These are phyloP conservation scores for Saccharomyces hybrid DNA, from an alignment of 1,139 yeast species.

Conservation along the genomic window DNA sequence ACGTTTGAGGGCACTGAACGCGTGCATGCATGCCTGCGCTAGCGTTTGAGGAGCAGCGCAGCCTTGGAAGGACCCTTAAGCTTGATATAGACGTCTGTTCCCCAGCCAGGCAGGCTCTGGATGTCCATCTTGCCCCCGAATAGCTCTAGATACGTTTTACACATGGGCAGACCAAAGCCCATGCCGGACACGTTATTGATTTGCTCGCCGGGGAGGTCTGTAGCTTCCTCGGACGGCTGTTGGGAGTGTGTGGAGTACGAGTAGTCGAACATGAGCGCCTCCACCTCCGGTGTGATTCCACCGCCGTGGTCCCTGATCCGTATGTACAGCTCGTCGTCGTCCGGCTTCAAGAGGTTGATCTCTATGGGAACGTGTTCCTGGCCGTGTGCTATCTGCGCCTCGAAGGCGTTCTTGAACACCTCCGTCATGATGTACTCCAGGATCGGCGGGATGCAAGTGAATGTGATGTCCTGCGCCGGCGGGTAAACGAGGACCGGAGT, in stretches of 20 bases:
- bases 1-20: neutral
- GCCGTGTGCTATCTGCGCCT: conserved; percentile 73
- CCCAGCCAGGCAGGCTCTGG: conserved; percentile 80
- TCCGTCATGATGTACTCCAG: conserved; percentile 82
- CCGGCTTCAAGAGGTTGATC: conserved; percentile 51
- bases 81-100: conserved; percentile 64
- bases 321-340: conserved; percentile 42
- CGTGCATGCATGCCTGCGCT: neutral
- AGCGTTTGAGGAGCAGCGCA: conserved; percentile 8
- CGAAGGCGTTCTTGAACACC: conserved; percentile 73
- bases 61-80: conserved; percentile 31
- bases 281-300: conserved; percentile 65
- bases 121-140: conserved; percentile 71
- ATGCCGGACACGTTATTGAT: conserved; percentile 82
- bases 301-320: conserved; percentile 82
- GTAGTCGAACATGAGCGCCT: conserved; percentile 69
- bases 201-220: conserved; percentile 59
- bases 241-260: conserved; percentile 62
- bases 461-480: conserved; percentile 39
- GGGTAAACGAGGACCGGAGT: conserved; percentile 38
- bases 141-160: conserved; percentile 62
- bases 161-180: conserved; percentile 91
- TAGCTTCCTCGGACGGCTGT: conserved; percentile 17
- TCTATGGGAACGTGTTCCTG: conserved; percentile 50
- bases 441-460: conserved; percentile 83